A percentile compares a stretch with the other conserved stretches of the same genome.
These are phyloP conservation scores for Globisporangium cylindrosporum DNA, from an alignment of 352 stramenopile genomes.

Conservation along the genomic window DNA sequence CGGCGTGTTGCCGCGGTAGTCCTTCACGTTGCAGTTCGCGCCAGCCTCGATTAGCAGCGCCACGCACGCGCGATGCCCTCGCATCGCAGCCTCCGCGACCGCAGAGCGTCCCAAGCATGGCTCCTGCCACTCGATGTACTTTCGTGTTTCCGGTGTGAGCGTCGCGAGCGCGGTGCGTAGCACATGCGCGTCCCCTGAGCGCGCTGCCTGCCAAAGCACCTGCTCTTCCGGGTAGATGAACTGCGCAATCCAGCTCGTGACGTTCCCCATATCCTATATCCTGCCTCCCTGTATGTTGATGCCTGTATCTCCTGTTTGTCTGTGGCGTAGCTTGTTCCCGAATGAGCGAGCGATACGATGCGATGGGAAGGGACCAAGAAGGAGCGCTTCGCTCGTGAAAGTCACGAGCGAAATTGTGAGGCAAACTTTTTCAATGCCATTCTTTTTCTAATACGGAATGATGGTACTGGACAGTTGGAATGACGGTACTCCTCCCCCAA, in stretches of 20 bases:
- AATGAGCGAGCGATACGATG: slow-evolving; percentile 1
- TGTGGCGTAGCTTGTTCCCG: neutral
- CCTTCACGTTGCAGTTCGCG: slow-evolving; percentile 50
- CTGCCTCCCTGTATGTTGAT: neutral
- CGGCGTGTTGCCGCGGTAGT: slow-evolving; percentile 48
- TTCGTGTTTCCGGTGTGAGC: slow-evolving; percentile 37
- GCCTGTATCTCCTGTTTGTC: neutral
- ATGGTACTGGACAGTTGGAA: neutral
- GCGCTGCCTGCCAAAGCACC: slow-evolving; percentile 47
- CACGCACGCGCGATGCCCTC: slow-evolving; percentile 47
- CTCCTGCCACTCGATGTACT: slow-evolving; percentile 58
- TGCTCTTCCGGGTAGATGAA: slow-evolving; percentile 57
- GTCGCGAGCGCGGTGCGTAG: slow-evolving; percentile 34
- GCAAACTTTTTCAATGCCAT: neutral
- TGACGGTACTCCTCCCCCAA: neutral
- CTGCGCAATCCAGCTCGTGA: slow-evolving; percentile 47
- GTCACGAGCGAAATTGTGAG: neutral
- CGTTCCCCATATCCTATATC: slow-evolving; percentile 37
- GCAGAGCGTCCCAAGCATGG: slow-evolving; percentile 41
- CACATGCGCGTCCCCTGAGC: slow-evolving; percentile 31
- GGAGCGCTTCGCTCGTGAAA: neutral
- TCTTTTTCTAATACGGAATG: slow-evolving; percentile 1
- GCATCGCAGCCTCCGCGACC: slow-evolving; percentile 37
- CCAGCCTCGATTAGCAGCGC: slow-evolving; percentile 36
- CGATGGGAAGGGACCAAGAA: neutral